Conservation (phyloP, 495 filamentous ascomycete genomes). For the Hypoxylon cercidicola region DNA sequence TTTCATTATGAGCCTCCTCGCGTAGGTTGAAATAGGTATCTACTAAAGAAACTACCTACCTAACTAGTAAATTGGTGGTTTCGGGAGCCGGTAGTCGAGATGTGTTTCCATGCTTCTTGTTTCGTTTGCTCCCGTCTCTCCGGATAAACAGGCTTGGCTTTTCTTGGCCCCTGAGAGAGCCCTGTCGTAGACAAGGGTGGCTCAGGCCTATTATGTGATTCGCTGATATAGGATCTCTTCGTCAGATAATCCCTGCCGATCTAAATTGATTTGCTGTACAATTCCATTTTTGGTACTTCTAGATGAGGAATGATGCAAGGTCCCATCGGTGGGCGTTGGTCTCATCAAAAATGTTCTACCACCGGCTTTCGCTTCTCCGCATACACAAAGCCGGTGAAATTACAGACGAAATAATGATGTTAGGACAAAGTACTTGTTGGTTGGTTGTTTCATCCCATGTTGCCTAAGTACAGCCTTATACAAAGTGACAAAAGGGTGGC, state of each 20-base stretch:
- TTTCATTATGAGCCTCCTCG: constrained; percentile 1
- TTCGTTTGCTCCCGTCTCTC: constrained; percentile 40
- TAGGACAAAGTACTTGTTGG: constrained; percentile 33
- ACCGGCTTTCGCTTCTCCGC: constrained; percentile 30
- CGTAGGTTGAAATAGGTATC: neutral
- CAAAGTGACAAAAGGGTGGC: constrained; percentile 33
- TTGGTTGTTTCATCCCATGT: constrained; percentile 8
- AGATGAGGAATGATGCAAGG: constrained; percentile 43
- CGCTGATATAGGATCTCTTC: constrained; percentile 25
- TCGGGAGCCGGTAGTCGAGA: constrained; percentile 15
- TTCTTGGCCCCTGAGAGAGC: constrained; percentile 33
- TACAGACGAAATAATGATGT: constrained; percentile 9
- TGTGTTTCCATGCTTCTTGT: constrained; percentile 30
- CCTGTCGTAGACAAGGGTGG: constrained; percentile 26
- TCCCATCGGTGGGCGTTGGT: constrained; percentile 32
- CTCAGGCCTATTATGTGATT: constrained; percentile 31
- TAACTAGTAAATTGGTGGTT: constrained; percentile 11
- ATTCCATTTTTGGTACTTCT: constrained; percentile 30
- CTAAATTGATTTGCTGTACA: constrained; percentile 36
- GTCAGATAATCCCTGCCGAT: constrained; percentile 29
- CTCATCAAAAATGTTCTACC: constrained; percentile 33
- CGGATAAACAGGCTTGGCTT: constrained; percentile 38
- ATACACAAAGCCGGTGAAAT: constrained; percentile 24
- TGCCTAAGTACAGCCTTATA: constrained; percentile 1
- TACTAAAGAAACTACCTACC: too few species aligned